Evolutionary conservation across 1,284 basidiomycete genomes (phyloP), one percentile per base, ranked within the genome.

Genomic region (Porodaedalea pini): DNA sequence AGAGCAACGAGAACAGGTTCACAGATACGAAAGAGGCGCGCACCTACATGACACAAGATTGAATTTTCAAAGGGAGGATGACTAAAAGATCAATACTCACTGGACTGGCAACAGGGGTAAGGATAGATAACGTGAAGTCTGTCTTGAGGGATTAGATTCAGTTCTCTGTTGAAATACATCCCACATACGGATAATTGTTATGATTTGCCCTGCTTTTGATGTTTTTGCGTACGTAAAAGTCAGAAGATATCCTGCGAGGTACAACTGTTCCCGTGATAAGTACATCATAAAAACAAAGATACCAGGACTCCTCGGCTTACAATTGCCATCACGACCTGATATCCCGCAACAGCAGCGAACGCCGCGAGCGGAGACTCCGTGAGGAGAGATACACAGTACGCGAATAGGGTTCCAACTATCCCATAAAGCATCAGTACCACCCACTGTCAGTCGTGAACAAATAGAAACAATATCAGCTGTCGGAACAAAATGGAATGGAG

Each of bases 1-100:
- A 92, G 0, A 90, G 80, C 15, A 92, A 73, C 4, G 83, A 86
- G 69, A 92, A 92, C 1, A 90, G 69, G 67, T 92, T 92, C 65
- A 90, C 76, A 0, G 86, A 86, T 11, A 92, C 79, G 31, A 91
- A 77, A 0, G 81, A 80, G 0, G 88, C 83, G 44, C 89, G 78
- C 27, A 80, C 62, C 82, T 81, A 49, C 44, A 34, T 21, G 19
- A 62, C 62, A 23, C 37, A 59, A 59, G 3, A 62, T 50, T 59
- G 19, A 21, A 41, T 2, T 32, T 39, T 17, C 36, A 50, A 51
- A 31, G 13, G 17, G 21, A 19, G 11, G 2, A 23, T 4, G 27
- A 19, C n/a, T n/a, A n/a, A n/a, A n/a, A n/a, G n/a, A 2, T 41
- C 48, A 43, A 7, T 8, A 79, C 84, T 65, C 69, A 88, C 86